Conservation (phyloP, 768 basidiomycete species). For the Termitomyces sp. region DNA sequence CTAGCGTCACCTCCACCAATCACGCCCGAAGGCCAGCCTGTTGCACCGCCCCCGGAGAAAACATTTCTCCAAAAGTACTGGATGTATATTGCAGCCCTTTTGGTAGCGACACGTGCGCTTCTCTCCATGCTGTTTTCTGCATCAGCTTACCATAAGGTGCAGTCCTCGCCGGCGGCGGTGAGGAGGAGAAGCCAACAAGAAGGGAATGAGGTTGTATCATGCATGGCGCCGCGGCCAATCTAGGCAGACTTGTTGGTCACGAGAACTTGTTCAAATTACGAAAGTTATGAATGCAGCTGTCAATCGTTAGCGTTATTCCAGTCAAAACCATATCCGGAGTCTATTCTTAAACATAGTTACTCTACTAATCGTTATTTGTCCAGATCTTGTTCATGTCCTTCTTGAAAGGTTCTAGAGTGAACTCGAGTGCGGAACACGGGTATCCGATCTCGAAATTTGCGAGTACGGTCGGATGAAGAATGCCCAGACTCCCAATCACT, state of each 20-base stretch:
- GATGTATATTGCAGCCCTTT: conserved; percentile 65
- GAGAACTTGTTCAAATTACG: not conserved
- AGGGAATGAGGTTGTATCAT: conserved; percentile 2
- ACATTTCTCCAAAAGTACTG: conserved; percentile 87
- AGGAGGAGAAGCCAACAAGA: conserved; percentile 29
- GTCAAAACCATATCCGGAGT: not conserved
- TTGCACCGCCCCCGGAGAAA: conserved; percentile 61
- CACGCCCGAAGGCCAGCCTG: conserved; percentile 58
- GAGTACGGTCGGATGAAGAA: conserved; percentile 88
- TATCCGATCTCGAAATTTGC: conserved; percentile 91
- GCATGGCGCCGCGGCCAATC: not conserved
- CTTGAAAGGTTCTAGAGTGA: conserved; percentile 92
- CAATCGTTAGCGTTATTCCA: not conserved
- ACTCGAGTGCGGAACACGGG: conserved; percentile 93
- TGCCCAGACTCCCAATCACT: conserved; percentile 84
- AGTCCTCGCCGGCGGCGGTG: conserved; percentile 29
- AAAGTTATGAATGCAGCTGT: not conserved
- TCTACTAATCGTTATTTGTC: conserved; percentile 43
- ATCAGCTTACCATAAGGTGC: not conserved
- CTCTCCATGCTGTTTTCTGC: not conserved
- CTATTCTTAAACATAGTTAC: conserved; percentile 9
- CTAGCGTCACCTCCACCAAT: conserved; percentile 64
- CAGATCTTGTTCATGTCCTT: conserved; percentile 56
- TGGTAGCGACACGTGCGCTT: conserved; percentile 54
- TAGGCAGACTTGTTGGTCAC: not conserved